Evolutionary conservation across 495 filamentous ascomycete species (phyloP).

Genomic region (Hypoxylon fragiforme): DNA sequence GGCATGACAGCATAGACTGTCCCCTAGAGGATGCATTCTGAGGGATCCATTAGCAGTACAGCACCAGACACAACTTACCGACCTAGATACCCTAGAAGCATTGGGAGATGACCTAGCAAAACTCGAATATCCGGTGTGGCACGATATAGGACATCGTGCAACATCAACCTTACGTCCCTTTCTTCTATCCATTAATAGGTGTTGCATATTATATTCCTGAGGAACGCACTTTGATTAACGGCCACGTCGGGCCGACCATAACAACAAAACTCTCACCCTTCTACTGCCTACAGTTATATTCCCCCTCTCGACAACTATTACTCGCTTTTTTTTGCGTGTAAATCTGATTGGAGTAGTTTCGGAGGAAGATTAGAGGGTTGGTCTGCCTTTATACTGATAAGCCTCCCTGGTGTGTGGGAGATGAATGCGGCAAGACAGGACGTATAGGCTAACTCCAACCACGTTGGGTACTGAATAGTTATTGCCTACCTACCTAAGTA

Average conservation of each 20-base stretch:
- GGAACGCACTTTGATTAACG: constrained; percentile 22
- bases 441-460: constrained; percentile 13
- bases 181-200: not conserved
- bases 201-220: constrained; percentile 19
- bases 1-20: constrained; percentile 94
- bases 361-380: constrained; percentile 4
- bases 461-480: not conserved
- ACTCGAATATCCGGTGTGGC: constrained; percentile 4
- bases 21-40: constrained; percentile 84
- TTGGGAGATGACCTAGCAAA: not conserved
- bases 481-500: constrained; percentile 19
- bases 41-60: not conserved
- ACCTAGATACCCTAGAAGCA: constrained; percentile 1
- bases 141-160: not conserved
- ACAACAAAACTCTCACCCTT: constrained; percentile 26
- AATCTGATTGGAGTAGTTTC: constrained; percentile 15
- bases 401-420: not conserved
- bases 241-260: constrained; percentile 40
- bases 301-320: constrained; percentile 2
- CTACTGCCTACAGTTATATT: constrained; percentile 18
- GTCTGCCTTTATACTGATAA: not conserved
- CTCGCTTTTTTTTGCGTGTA: constrained; percentile 19
- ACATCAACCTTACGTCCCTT: constrained; percentile 4
- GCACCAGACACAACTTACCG: constrained; percentile 7
- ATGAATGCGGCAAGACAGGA: constrained; percentile 1